Base-by-base conservation (phyloP, 768 basidiomycete genomes). In the Lactarius deliciosus region DNA sequence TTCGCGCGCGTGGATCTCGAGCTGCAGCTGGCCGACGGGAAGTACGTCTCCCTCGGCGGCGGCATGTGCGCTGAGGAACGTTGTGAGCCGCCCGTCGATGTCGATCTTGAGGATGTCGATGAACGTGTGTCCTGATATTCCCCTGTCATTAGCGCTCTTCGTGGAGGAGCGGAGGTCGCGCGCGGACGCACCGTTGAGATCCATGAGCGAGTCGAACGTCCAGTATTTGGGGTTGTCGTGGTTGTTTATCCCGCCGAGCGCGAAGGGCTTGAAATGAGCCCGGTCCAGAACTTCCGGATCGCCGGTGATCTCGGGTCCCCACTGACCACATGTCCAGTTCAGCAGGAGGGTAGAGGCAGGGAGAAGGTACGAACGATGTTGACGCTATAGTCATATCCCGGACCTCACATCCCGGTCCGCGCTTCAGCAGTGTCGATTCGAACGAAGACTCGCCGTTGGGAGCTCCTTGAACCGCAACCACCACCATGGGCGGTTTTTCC, bases 101-200 rank as follows among this genome's bases (percentile, higher is more conserved):
- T 91, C 90, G 64, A 91, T 76, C 74, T 89, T 87, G 65, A 89
- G 81, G 68, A 91, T 81, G 70, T 91, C 89, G 64, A 90, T 86
- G 70, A 85, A 85, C 30, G 76, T 77, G 71, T 90, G 89, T 20
- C 83, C 34, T 36, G 34, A 36, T 32, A 36, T 36, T 36, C 9
- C 34, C 0, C 10, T 30, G 34, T 36, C 34, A 36, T 36, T 36
- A 36, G 34, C 34, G 34, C 10, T 11, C 10, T 36, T 36, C 34
- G 10, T 32, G 6, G 32, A 32, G 32, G 32, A 32, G 32, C 34
- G 34, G 50, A 30, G 43, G 16, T 38, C 3, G 34, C 10, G 34
- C 45, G 45, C 22, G 25, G 20, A 69, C 78, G 25, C 61, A 83
- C 85, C 85, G 64, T 90, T 89, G 73, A 79, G 75, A 58, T 81